Percentiles rank a stretch among this genome's conserved stretches.
phyloP scores from a whole-genome alignment of 176 grass and related monocot genomes.

The Oryza australiensis region DNA sequence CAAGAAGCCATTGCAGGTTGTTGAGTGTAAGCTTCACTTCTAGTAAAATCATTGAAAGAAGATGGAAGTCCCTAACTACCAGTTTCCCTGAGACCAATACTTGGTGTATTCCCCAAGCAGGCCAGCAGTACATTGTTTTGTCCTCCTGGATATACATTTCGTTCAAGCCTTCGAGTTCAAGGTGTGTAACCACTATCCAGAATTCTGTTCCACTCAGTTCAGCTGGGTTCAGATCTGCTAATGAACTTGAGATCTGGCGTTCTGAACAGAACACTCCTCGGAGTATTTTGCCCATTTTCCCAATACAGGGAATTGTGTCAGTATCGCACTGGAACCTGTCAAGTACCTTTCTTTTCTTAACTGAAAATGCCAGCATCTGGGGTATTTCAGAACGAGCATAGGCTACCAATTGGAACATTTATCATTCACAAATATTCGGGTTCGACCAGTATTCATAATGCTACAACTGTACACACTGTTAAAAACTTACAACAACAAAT shows the following conservation, averaged over 20 bases:
- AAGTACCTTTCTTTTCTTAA: too few species aligned
- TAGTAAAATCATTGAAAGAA: too few species aligned
- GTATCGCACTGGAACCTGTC: background rate
- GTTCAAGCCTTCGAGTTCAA: background rate
- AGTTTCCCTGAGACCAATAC: background rate
- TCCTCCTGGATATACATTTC: background rate
- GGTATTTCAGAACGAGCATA: background rate
- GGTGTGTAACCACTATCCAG: background rate
- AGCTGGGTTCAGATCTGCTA: background rate
- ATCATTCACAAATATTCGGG: slow-evolving; percentile 42
- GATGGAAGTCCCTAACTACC: background rate
- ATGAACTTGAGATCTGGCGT: background rate
- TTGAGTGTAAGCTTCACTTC: too few species aligned
- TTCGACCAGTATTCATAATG: slow-evolving; percentile 38
- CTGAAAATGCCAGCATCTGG: background rate
- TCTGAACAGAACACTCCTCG: background rate
- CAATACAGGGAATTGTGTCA: background rate
- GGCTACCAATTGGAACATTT: slow-evolving; percentile 18
- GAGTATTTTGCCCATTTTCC: background rate
- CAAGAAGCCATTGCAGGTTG: background rate
- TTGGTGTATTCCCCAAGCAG: background rate
- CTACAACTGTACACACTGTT: slow-evolving; percentile 61
- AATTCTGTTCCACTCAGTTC: background rate
- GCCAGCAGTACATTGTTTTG: background rate
- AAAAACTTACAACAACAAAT: slow-evolving; percentile 47